Percentiles rank a stretch among this genome's conserved stretches.
phyloP scores from a whole-genome alignment of 345 rosid genomes.

The Brassica rapa region DNA sequence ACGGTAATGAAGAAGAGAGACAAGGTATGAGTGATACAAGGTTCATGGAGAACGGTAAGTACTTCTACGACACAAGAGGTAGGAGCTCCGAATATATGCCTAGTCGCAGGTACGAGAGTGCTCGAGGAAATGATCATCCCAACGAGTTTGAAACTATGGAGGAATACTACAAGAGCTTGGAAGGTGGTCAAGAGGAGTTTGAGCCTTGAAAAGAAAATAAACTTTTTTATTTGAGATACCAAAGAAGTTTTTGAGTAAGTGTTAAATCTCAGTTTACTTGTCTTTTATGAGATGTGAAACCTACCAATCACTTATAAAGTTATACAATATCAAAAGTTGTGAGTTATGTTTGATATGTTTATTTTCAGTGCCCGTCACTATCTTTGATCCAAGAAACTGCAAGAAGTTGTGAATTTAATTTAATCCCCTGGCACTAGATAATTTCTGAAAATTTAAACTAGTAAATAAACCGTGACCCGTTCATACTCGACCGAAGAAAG shows the following conservation, averaged over 20 bases:
- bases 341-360: conserved; percentile 20
- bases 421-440: background rate
- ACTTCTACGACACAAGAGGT: conserved; percentile 34
- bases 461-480: conserved; percentile 33
- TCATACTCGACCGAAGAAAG: conserved; percentile 56
- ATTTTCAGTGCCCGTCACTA: background rate
- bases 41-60: conserved; percentile 54
- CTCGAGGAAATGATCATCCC: conserved; percentile 27
- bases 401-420: background rate
- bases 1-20: conserved; percentile 42
- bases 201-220: conserved; percentile 41
- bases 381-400: conserved; percentile 5
- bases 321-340: conserved; percentile 19
- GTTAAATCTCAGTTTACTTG: conserved; percentile 12
- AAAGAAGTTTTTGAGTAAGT: conserved; percentile 20
- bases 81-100: conserved; percentile 23
- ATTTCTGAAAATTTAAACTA: background rate
- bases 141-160: conserved; percentile 63
- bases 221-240: conserved; percentile 5
- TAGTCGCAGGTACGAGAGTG: conserved; percentile 20
- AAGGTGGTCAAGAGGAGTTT: conserved; percentile 40
- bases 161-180: conserved; percentile 49
- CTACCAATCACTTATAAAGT: conserved; percentile 4
- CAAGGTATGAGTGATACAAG: conserved; percentile 72
- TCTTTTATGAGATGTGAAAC: conserved; percentile 21